These are phyloP conservation scores for Colletotrichum sp. DNA, from an alignment of 2,329 filamentous ascomycete genomes.

Conservation along the genomic window DNA sequence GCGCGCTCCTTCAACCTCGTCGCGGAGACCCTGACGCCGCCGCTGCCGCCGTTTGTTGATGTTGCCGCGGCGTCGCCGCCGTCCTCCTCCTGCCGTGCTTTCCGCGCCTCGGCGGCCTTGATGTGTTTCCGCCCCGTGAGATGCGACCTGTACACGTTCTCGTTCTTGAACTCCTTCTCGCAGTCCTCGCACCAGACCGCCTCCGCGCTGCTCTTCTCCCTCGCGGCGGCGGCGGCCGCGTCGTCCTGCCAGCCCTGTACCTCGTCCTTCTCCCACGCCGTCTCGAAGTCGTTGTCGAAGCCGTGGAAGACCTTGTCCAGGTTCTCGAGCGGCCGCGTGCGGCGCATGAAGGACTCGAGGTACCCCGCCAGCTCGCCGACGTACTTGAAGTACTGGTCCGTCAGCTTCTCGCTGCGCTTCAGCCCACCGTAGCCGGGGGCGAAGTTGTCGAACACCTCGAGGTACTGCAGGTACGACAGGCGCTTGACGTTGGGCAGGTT, in stretches of 20 bases:
- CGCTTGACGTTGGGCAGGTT: constrained; percentile 89
- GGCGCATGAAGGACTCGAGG: constrained; percentile 85
- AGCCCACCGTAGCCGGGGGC: constrained; percentile 74
- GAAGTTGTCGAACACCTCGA: constrained; percentile 91
- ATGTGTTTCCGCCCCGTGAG: constrained; percentile 91
- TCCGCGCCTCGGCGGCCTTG: constrained; percentile 75
- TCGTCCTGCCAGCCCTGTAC: constrained; percentile 80
- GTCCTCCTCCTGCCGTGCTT: constrained; percentile 48
- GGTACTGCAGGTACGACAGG: constrained; percentile 88
- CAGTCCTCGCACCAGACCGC: constrained; percentile 91
- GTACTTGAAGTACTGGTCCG: constrained; percentile 91
- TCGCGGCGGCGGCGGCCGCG: constrained; percentile 38
- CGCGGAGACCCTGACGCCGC: constrained; percentile 38
- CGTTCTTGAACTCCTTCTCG: constrained; percentile 93
- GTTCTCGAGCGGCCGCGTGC: constrained; percentile 85
- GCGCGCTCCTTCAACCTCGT: constrained; percentile 82
- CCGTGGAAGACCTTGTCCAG: constrained; percentile 75
- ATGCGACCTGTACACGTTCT: constrained; percentile 92
- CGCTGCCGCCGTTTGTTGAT: constrained; percentile 23
- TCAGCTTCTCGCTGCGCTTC: constrained; percentile 84
- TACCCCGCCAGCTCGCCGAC: constrained; percentile 81
- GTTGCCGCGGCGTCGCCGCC: constrained; percentile 30
- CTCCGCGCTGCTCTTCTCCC: constrained; percentile 49
- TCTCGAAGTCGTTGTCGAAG: constrained; percentile 85
- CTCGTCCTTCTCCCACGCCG: constrained; percentile 80